Evolutionary conservation across 371 early-diverging fungal species (phyloP).

Genomic region (Saksenaea oblongispora): DNA sequence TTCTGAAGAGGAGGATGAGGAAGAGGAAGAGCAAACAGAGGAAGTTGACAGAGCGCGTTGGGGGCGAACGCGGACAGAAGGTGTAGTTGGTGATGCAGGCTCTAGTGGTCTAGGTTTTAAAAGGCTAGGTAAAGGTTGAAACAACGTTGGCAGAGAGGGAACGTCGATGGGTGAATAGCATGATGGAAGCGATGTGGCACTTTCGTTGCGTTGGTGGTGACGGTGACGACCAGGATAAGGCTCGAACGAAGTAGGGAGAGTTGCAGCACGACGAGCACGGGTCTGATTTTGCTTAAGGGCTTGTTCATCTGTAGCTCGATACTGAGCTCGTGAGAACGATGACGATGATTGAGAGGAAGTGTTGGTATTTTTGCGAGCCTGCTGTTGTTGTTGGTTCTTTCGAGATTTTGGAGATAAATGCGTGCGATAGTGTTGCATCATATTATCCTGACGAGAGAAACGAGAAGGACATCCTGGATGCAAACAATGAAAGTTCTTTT

Average conservation of each 20-base stretch:
- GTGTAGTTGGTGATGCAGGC: conserved; percentile 7
- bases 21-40: conserved; percentile 6
- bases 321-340: conserved; percentile 13
- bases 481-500: conserved; percentile 84
- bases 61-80: conserved; percentile 6
- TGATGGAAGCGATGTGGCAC: conserved; percentile 12
- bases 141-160: conserved; percentile 14
- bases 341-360: conserved; percentile 16
- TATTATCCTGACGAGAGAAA: conserved; percentile 87
- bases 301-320: conserved; percentile 18
- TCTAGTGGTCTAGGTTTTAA: conserved; percentile 11
- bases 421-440: conserved; percentile 86
- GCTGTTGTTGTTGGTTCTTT: conserved; percentile 33
- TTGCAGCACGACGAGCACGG: conserved; percentile 5
- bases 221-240: neutral
- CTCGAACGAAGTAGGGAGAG: conserved; percentile 3
- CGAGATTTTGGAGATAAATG: conserved; percentile 72
- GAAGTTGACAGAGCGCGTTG: conserved; percentile 11
- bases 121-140: conserved; percentile 9
- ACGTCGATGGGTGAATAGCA: conserved; percentile 9
- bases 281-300: conserved; percentile 8
- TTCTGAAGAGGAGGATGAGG: conserved; percentile 6
- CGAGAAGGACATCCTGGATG: conserved; percentile 75
- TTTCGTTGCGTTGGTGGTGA: neutral
- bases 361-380: conserved; percentile 13